Conservation (phyloP, 352 stramenopile species). For the Thraustochytrium striatum region DNA sequence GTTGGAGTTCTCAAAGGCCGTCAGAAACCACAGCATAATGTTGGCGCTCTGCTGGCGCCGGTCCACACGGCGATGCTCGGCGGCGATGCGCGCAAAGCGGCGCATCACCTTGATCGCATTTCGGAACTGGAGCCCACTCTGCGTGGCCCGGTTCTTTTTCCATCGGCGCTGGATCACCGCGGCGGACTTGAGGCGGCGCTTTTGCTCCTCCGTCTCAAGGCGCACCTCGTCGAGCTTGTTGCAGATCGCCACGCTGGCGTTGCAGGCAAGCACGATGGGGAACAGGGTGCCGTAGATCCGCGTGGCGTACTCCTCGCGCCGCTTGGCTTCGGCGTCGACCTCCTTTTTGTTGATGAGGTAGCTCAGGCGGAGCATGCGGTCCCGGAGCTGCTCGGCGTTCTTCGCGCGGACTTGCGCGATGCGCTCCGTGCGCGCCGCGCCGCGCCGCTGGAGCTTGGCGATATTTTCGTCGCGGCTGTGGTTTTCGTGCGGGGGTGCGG, state of each 20-base stretch:
- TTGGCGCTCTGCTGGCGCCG: not conserved
- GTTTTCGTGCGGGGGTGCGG: conserved; percentile 8
- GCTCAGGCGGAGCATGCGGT: not conserved
- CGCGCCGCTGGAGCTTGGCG: not conserved
- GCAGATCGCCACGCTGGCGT: not conserved
- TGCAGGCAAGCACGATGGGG: not conserved
- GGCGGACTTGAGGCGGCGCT: not conserved
- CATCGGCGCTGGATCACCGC: conserved; percentile 40
- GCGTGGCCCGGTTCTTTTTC: conserved; percentile 24
- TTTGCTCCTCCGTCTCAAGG: not conserved
- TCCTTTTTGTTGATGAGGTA: conserved; percentile 1
- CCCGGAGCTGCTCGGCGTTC: not conserved
- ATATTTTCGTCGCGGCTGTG: not conserved
- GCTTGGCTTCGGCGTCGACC: not conserved
- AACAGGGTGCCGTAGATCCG: not conserved
- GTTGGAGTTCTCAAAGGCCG: conserved; percentile 41
- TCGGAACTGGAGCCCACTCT: conserved; percentile 17
- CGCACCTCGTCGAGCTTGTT: not conserved
- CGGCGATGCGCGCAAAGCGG: not conserved
- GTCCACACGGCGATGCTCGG: not conserved
- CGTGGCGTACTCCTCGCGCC: not conserved
- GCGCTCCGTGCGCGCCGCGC: not conserved
- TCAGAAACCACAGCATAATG: conserved; percentile 47
- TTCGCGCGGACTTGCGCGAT: not conserved
- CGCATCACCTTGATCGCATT: conserved; percentile 34